Conservation (phyloP, 371 early-diverging fungal species). For the Circinella umbellata region DNA sequence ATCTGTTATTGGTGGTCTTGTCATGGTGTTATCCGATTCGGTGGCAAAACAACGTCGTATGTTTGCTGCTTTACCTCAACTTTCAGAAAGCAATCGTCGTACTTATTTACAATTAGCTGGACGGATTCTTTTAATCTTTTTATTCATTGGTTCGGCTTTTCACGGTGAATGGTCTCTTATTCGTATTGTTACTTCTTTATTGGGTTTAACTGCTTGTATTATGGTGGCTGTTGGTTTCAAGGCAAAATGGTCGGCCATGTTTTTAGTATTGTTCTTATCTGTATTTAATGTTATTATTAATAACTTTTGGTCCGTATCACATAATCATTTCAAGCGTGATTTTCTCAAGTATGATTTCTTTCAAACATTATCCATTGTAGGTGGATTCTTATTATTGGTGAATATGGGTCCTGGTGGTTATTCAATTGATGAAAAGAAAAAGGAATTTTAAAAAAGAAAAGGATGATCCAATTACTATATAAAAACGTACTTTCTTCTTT, state of each 20-base stretch:
- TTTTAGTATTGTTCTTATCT: slow-evolving; percentile 86
- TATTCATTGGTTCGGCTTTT: slow-evolving; percentile 90
- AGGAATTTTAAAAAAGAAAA: slow-evolving; percentile 68
- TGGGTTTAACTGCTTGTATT: slow-evolving; percentile 85
- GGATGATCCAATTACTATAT: neutral
- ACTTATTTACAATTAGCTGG: slow-evolving; percentile 92
- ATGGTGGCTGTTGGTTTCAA: slow-evolving; percentile 98
- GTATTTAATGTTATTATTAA: slow-evolving; percentile 91
- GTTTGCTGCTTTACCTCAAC: slow-evolving; percentile 88
- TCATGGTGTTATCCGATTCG: slow-evolving; percentile 89
- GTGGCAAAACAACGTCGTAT: slow-evolving; percentile 68
- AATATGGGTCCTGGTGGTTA: slow-evolving; percentile 92
- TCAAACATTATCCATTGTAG: slow-evolving; percentile 95
- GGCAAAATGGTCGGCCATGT: slow-evolving; percentile 94
- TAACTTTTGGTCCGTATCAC: slow-evolving; percentile 96
- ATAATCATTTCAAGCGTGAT: slow-evolving; percentile 79
- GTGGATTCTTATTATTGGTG: slow-evolving; percentile 91
- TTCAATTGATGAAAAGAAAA: slow-evolving; percentile 97
- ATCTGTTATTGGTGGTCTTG: slow-evolving; percentile 91
- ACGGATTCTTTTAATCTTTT: slow-evolving; percentile 87
- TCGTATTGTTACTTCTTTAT: slow-evolving; percentile 71
- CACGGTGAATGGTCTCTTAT: slow-evolving; percentile 80
- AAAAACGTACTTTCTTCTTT: neutral
- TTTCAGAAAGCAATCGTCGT: slow-evolving; percentile 81
- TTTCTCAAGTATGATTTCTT: slow-evolving; percentile 98